Evolutionary conservation across 768 basidiomycete genomes (phyloP), one percentile per base, ranked within the genome.

Genomic region (Podaxis mareebaensis): DNA sequence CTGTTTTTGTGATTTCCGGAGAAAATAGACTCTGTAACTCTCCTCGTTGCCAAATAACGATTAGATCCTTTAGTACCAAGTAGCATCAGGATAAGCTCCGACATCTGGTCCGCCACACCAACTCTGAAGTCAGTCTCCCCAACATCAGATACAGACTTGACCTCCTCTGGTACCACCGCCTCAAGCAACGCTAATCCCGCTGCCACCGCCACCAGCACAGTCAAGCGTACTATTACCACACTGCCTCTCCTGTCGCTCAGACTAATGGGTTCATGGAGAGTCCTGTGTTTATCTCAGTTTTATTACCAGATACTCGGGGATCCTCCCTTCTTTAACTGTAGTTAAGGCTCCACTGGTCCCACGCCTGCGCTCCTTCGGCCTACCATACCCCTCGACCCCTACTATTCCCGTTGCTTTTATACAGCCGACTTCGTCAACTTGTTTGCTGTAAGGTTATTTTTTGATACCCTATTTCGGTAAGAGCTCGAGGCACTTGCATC

Each of bases 61-160:
- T n/a, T 22, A 17, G 17, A 20, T 46, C 17, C 42, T 44, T 10
- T 33, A 33, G 8, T 10, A 33, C 33, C 33, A 33, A 10, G 33
- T 0, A 10, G 3, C 28, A 30, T 30, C 28, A 30, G 28, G 28
- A 30, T 7, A 1, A 30, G 1, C 33, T 33, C 33, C 33, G 10
- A 33, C 33, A 10, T 10, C 33, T 33, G 33, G 33, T 33, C 10
- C 33, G 54, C 17, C 24, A 12, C 20, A 12, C 68, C 33, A 67
- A 67, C 51, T 42, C 68, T 17, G 62, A 64, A 12, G 68, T 71
- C 61, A 69, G 59, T 55, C 68, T 65, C 58, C 67, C 69, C 17
- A 68, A 68, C 64, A 68, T 66, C 61, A 65, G 65, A 69, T 38
- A 67, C 70, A 22, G 66, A 67, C 5, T 56, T 12, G 22, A 51